Base-by-base conservation (phyloP, 164 flowering plant genomes). In the Amborella trichopoda region DNA sequence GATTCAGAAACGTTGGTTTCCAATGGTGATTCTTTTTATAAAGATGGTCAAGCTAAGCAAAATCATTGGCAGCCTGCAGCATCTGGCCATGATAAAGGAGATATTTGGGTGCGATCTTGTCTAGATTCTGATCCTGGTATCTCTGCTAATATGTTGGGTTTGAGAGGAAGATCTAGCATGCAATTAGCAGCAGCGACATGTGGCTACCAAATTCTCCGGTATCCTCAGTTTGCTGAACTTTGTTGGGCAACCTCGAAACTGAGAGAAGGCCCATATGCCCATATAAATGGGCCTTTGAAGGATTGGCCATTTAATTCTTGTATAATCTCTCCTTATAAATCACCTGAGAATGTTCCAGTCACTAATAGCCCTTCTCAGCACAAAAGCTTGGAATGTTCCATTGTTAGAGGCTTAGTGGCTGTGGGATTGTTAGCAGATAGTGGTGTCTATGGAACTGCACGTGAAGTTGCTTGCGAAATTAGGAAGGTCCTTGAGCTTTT, bases 241-340 rank as follows among this genome's bases (percentile, higher is more conserved):
- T 87, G 96, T 77, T 91, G 96, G 99, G 73, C 76, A 22, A 84
- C 99, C 44, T 91, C 99, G 49, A 91, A 91, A 58, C 57, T 91
- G 47, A 91, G 76, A 65, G 95, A 80, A 53, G 99, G 99, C 46
- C 99, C 99, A 11, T 73, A 55, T 63, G 67, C 83, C 24, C 80
- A 77, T 32, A 48, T 71, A 23, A 63, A 54, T 66, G 96, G 88
- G 47, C 84, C 86, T 19, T 91, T 83, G 96, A 91, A 79, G 56
- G 82, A 82, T 50, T 91, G 99, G 99, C 99, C 99, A 38, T 87
- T 91, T 63, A 91, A 87, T 69, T 65, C 99, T 24, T 91, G 99
- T 56, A 66, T 87, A 16, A 47, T 78, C 53, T 86, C 84, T 33
- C 84, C 96, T 23, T 28, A 21, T 53, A 65, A 52, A 44, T 62